Evolutionary conservation across 352 stramenopile genomes (phyloP), one percentile per base, ranked within the genome.

Genomic region (Globisporangium polare): DNA sequence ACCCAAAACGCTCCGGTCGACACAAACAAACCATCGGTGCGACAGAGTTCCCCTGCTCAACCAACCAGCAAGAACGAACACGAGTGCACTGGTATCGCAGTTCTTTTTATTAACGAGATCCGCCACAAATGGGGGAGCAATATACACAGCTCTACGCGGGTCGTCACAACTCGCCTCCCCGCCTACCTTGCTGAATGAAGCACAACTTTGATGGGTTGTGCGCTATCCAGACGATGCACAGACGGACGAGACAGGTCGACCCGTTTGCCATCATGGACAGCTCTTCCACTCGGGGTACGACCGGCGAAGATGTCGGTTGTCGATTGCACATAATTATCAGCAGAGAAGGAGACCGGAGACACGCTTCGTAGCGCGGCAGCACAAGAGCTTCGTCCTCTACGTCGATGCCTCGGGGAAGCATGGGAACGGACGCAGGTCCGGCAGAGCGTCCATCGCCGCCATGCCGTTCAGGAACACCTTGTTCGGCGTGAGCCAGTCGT

Each of bases 401-500:
- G 52, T 49, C 52, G 37, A 3, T 15, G 8, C 43, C 33, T 62
- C 39, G 7, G 61, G 61, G 27, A 74, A 92, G 71, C 84, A 94
- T 17, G 84, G 84, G 60, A 89, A 90, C 71, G 77, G 71, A n/a
- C 71, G 69, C 18, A 90, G 71, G 47, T 89, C 66, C 27, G 85
- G 74, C 18, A 88, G 66, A 3, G 54, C 26, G 57, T 93, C 77
- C 33, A 93, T 58, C 31, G 67, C 51, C 24, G 72, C 71, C 53
- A 93, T 80, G 26, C 73, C 81, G 9, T 86, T 46, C 0, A 92
- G 42, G 49, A 89, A 92, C 0, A 68, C 74, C 39, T 73, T 75
- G 68, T 92, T 87, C 12, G 77, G 74, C 12, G 80, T 87, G 9
- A 89, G 62, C 80, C 80, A 92, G 63, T 92, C 80, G 49, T 92